Conservation (phyloP, 352 stramenopile species). For the Albugo laibachii region DNA sequence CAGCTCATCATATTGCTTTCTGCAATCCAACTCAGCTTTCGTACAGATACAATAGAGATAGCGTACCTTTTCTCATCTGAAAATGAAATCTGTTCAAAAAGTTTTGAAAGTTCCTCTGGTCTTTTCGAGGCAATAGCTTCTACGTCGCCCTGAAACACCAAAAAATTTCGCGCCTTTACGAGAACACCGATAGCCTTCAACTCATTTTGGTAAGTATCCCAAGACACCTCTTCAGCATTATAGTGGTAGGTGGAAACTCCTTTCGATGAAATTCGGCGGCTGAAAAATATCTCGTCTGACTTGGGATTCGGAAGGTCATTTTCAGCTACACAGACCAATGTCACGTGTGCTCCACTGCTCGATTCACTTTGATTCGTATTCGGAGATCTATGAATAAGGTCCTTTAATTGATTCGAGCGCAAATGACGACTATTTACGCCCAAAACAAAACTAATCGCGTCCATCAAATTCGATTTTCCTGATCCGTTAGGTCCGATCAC, state of each 20-base stretch:
- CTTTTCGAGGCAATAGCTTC: constrained; percentile 93
- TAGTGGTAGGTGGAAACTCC: constrained; percentile 76
- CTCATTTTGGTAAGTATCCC: constrained; percentile 85
- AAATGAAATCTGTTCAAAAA: constrained; percentile 94
- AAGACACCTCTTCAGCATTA: constrained; percentile 57
- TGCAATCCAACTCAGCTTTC: constrained; percentile 12
- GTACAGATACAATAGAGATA: constrained; percentile 14
- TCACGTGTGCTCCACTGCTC: constrained; percentile 69
- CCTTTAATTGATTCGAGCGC: constrained; percentile 88
- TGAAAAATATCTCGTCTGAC: constrained; percentile 78
- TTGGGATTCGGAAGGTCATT: constrained; percentile 27
- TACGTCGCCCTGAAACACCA: constrained; percentile 99
- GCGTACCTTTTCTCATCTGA: constrained; percentile 70
- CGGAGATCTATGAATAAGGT: constrained; percentile 84
- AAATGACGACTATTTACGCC: constrained; percentile 92
- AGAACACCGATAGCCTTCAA: constrained; percentile 94
- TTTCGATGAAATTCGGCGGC: constrained; percentile 82
- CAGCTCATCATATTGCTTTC: constrained; percentile 59
- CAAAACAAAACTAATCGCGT: constrained; percentile 96
- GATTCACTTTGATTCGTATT: constrained; percentile 16
- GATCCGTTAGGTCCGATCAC: constrained; percentile 96
- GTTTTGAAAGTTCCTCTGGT: constrained; percentile 88
- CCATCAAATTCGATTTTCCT: constrained; percentile 88
- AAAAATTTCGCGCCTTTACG: constrained; percentile 98
- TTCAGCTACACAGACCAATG: constrained; percentile 85